Base-by-base conservation (phyloP, 2,329 filamentous ascomycete species). In the Neofusicoccum ribis region DNA sequence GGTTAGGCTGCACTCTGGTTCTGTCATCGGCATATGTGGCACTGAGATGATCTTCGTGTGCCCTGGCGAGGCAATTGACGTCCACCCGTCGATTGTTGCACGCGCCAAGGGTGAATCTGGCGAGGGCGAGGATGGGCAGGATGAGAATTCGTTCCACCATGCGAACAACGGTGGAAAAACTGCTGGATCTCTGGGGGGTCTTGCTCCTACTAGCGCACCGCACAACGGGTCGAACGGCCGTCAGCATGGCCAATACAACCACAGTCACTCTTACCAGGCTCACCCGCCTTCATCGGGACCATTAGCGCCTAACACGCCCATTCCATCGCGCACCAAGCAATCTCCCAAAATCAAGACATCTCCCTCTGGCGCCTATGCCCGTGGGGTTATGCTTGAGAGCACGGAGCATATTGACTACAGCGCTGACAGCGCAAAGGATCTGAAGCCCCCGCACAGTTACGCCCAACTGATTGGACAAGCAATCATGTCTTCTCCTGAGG, bases 11-110 rank as follows among this genome's bases (percentile, higher is more conserved):
- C 87, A 88, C 47, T 97, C 93, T 72, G 95, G 95, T 65, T 89
- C 94, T 75, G 92, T 98, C 49, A 89, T 99, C 65, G 93, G 97
- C 73, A 91, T 98, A 73, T 91, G 90, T 71, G 91, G 91, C 62
- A 91, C 95, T 0, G 94, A 99, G 81, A 99, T 99, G 95, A 94
- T 98, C 84, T 99, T 99, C 78, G 92, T 97, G 54, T 86, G 96
- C n/a, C 94, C 95, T 0, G 88, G 87, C 27, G 89, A 91, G 64
- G 86, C 87, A 27, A 83, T 93, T 31, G 83, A 86, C 52, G 88
- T 96, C 67, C 86, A 91, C 72, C 84, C 84, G 23, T 86, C 81
- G 71, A 93, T 90, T 73, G 84, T 91, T 86, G 73, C 74, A 63
- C 68, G 46, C 20, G 75, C 76, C 41, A 73, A 73, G n/a, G 71